These are phyloP conservation scores for Tylopilus intermedius DNA, from an alignment of 768 basidiomycete genomes.

Conservation along the genomic window DNA sequence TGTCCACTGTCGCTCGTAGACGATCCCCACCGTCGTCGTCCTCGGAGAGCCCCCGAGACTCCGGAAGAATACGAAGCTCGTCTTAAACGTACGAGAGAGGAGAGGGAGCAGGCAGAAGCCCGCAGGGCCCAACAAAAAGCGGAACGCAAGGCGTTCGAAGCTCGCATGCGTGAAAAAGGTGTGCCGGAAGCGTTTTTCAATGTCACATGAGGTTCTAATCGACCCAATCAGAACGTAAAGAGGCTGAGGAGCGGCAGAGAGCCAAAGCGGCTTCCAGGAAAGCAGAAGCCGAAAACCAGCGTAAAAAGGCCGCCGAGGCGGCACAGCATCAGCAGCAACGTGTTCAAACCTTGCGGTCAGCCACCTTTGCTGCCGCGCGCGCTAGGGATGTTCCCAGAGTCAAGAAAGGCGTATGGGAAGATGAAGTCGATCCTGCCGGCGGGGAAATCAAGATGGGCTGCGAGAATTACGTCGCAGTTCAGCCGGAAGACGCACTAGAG, in stretches of 20 bases:
- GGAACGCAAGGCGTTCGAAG: conserved; percentile 41
- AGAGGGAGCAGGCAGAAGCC: conserved; percentile 49
- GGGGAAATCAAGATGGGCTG: conserved; percentile 60
- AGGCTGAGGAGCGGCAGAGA: conserved; percentile 56
- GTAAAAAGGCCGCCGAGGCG: conserved; percentile 44
- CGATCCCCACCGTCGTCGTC: conserved; percentile 18
- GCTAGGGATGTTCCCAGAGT: conserved; percentile 47
- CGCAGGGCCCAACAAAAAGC: conserved; percentile 43
- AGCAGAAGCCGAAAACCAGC: conserved; percentile 45
- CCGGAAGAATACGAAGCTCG: conserved; percentile 51
- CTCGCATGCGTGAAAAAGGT: conserved; percentile 51
- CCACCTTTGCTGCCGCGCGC: conserved; percentile 63
- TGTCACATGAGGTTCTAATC: conserved; percentile 13
- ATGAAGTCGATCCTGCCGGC: conserved; percentile 64
- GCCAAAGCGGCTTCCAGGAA: conserved; percentile 52
- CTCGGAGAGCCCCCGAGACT: conserved; percentile 35
- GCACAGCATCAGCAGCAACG: conserved; percentile 43
- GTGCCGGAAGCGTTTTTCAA: conserved; percentile 7
- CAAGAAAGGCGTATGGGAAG: conserved; percentile 64
- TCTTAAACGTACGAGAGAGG: conserved; percentile 45
- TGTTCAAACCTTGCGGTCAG: conserved; percentile 54
- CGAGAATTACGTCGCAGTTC: conserved; percentile 43
- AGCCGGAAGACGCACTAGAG: conserved; percentile 54
- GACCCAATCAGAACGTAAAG: conserved; percentile 38
- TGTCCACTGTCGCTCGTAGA: conserved; percentile 9